A percentile compares a stretch with the other conserved stretches of the same genome.
phyloP scores from a whole-genome alignment of 108 stramenopile species.

The Mediolabrus comicus region DNA sequence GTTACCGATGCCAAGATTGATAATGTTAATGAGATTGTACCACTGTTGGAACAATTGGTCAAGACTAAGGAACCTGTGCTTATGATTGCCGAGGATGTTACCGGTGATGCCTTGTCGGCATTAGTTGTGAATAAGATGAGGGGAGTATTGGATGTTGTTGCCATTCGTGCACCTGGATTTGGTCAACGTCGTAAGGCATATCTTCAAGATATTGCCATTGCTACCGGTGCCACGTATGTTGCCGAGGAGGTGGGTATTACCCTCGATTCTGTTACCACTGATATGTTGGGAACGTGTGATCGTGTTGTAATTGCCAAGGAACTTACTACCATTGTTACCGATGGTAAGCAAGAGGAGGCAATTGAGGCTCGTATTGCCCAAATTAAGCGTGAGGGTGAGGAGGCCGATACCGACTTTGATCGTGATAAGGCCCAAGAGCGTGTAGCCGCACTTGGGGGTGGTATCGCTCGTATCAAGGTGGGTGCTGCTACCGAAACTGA shows the following conservation, averaged over 20 bases:
- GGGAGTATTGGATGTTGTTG: constrained; percentile 95
- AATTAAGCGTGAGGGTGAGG: constrained; percentile 84
- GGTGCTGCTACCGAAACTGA: constrained; percentile 98
- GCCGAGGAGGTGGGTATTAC: constrained; percentile 97
- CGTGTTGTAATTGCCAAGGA: constrained; percentile 94
- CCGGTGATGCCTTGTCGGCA: constrained; percentile 95
- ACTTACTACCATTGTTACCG: constrained; percentile 92
- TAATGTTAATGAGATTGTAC: constrained; percentile 93
- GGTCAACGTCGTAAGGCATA: constrained; percentile 93
- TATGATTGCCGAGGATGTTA: constrained; percentile 96
- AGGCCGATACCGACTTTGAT: constrained; percentile 91
- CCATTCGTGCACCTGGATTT: constrained; percentile 96
- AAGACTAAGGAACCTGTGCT: constrained; percentile 95
- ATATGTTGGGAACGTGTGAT: constrained; percentile 95
- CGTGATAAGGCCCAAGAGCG: constrained; percentile 92
- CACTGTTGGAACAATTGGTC: constrained; percentile 93
- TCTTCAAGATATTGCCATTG: constrained; percentile 97
- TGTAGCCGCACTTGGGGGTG: constrained; percentile 94
- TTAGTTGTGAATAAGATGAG: constrained; percentile 99
- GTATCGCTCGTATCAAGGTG: constrained; percentile 97
- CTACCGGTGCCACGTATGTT: constrained; percentile 95
- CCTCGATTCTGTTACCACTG: constrained; percentile 88
- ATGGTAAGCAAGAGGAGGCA: constrained; percentile 88
- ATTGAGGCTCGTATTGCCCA: constrained; percentile 87
- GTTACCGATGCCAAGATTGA: constrained; percentile 97